A percentile compares a stretch with the other conserved stretches of the same genome.
Conservation (phyloP, 2,329 filamentous ascomycete species). For the Helminthosporium solani region DNA sequence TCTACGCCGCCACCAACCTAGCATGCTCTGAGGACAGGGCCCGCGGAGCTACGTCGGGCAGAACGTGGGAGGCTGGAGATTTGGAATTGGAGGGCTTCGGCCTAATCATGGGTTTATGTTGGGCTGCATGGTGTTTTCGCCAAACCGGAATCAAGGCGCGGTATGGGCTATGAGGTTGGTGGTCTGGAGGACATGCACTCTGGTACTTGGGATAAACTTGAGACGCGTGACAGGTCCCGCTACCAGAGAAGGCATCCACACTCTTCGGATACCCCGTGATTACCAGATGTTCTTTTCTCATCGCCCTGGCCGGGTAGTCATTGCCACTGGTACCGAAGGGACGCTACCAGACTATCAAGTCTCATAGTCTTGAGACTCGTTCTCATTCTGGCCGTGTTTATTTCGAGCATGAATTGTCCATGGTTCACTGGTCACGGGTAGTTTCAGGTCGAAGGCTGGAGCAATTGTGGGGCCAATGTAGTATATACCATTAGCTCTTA, state of each 20-base stretch:
- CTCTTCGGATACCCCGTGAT: not conserved
- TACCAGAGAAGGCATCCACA: constrained; percentile 4
- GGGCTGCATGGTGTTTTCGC: not conserved
- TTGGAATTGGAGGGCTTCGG: constrained; percentile 1
- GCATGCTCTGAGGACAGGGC: no score
- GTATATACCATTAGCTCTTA: constrained; percentile 1
- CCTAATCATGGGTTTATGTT: not conserved
- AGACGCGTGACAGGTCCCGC: constrained; percentile 4
- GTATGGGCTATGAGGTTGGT: not conserved
- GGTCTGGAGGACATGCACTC: constrained; percentile 3
- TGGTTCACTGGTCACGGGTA: constrained; percentile 3
- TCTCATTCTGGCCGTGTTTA: constrained; percentile 11
- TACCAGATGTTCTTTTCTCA: not conserved
- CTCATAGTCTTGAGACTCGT: constrained; percentile 2
- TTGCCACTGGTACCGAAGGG: not conserved
- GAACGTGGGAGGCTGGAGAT: constrained; percentile 1
- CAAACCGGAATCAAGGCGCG: not conserved
- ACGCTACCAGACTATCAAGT: not conserved
- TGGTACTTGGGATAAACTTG: constrained; percentile 8
- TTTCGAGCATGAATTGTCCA: constrained; percentile 9
- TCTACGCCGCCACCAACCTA: not conserved
- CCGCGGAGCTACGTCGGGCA: constrained; percentile 3
- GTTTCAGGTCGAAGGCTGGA: constrained; percentile 7
- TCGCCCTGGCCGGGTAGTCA: not conserved
- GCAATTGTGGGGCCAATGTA: not conserved